Evolutionary conservation across 371 early-diverging fungal species (phyloP).

Genomic region (Mortierella sp.): DNA sequence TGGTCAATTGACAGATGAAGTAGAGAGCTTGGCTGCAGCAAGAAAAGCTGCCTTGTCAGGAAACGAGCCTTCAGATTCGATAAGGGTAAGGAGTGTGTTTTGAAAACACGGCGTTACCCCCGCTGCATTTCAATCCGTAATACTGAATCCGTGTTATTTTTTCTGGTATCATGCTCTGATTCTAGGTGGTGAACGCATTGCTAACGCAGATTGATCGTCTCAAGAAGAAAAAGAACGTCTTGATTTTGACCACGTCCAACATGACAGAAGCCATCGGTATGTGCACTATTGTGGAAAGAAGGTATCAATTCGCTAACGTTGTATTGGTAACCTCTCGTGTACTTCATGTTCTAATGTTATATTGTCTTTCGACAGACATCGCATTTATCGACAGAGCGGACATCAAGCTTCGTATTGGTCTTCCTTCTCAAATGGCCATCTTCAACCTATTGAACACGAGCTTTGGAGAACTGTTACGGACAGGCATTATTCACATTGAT

Average conservation of each 20-base stretch:
- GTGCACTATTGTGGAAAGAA: background rate
- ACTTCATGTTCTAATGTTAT: too few species aligned
- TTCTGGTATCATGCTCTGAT: too few species aligned
- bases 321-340: background rate
- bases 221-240: slow-evolving; percentile 60
- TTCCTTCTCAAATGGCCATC: slow-evolving; percentile 62
- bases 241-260: slow-evolving; percentile 73
- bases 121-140: too few species aligned
- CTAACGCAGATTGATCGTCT: slow-evolving; percentile 68
- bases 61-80: slow-evolving; percentile 68
- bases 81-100: slow-evolving; percentile 56
- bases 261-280: slow-evolving; percentile 71
- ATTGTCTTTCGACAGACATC: slow-evolving; percentile 37
- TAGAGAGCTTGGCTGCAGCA: slow-evolving; percentile 72
- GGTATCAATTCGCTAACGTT: too few species aligned
- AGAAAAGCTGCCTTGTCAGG: slow-evolving; percentile 66
- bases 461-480: slow-evolving; percentile 59
- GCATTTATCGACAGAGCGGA: slow-evolving; percentile 69
- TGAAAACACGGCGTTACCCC: background rate
- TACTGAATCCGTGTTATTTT: too few species aligned
- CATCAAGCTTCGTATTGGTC: slow-evolving; percentile 60
- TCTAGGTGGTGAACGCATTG: slow-evolving; percentile 63
- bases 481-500: slow-evolving; percentile 68
- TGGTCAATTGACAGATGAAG: slow-evolving; percentile 61
- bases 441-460: slow-evolving; percentile 62